Conservation (phyloP, 1,284 basidiomycete species). For the Sphaerobolus stellatus region DNA sequence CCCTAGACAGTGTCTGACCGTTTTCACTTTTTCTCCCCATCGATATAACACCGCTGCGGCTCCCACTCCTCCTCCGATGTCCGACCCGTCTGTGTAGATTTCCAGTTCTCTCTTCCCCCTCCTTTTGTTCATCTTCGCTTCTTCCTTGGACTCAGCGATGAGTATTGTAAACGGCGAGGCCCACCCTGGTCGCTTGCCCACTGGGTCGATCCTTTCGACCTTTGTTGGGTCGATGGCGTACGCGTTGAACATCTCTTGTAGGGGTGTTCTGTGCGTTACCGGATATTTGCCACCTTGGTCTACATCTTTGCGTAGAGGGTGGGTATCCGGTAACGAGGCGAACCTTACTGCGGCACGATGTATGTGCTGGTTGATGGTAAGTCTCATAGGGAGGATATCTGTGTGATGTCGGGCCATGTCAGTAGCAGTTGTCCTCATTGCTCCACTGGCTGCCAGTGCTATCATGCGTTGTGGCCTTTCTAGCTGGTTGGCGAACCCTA, state of each 20-base stretch:
- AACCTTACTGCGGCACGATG: conserved; percentile 30
- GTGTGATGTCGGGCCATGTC: conserved; percentile 34
- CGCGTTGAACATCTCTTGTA: conserved; percentile 23
- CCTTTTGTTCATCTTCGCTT: conserved; percentile 12
- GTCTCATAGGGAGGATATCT: conserved; percentile 30
- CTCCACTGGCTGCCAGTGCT: conserved; percentile 33
- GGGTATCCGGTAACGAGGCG: conserved; percentile 29
- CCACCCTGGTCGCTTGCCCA: conserved; percentile 14
- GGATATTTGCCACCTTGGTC: conserved; percentile 13
- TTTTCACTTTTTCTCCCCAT: not conserved
- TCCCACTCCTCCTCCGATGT: conserved; percentile 24
- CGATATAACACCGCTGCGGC: conserved; percentile 26
- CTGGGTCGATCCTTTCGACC: conserved; percentile 19
- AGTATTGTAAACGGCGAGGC: conserved; percentile 1
- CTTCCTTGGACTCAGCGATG: conserved; percentile 12
- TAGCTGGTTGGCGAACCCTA: conserved; percentile 15
- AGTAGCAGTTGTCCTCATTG: conserved; percentile 30
- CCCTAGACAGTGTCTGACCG: not conserved
- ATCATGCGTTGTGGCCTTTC: conserved; percentile 32
- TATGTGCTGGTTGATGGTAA: conserved; percentile 25
- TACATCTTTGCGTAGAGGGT: conserved; percentile 29
- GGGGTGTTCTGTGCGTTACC: conserved; percentile 18
- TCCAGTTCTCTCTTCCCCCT: conserved; percentile 1
- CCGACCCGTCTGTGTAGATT: conserved; percentile 22
- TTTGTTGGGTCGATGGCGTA: conserved; percentile 11